phyloP scores from a whole-genome alignment of 495 filamentous ascomycete genomes.

The Lophiotrema nucula region DNA sequence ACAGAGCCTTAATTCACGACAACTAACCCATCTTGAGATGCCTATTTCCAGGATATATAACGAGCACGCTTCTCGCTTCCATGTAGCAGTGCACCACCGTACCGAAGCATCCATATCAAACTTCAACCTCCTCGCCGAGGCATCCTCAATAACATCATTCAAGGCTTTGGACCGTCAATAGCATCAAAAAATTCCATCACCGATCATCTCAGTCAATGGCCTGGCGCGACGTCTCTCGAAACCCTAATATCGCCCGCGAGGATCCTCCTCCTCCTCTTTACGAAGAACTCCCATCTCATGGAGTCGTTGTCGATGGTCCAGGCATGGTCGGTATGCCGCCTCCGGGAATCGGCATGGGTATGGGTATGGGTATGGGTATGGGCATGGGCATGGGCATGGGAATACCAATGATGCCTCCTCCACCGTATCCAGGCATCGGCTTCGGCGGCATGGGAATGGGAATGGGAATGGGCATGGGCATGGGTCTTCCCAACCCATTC shows the following conservation, averaged over 20 bases:
- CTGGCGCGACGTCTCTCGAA: constrained; percentile 13
- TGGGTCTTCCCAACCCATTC: background rate
- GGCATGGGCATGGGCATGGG: background rate
- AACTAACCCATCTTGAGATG: no score
- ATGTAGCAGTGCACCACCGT: no score
- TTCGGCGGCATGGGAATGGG: background rate
- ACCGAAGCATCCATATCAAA: no score
- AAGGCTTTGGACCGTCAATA: no score
- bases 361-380: constrained; percentile 12
- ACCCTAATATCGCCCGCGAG: constrained; percentile 22
- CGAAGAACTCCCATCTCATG: background rate
- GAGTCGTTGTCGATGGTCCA: background rate
- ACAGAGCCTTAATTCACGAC: no score
- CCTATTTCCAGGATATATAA: no score
- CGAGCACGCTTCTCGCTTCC: no score
- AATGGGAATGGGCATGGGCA: background rate
- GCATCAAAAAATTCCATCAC: no score
- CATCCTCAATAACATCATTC: no score
- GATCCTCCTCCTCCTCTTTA: constrained; percentile 16
- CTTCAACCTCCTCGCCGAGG: no score
- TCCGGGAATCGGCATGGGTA: constrained; percentile 2
- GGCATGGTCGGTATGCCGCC: constrained; percentile 4
- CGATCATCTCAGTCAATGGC: no score
- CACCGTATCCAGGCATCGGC: background rate
- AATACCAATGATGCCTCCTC: background rate